Base-by-base conservation (phyloP, 805 yeast species). In the Lipomyces lipofer region DNA sequence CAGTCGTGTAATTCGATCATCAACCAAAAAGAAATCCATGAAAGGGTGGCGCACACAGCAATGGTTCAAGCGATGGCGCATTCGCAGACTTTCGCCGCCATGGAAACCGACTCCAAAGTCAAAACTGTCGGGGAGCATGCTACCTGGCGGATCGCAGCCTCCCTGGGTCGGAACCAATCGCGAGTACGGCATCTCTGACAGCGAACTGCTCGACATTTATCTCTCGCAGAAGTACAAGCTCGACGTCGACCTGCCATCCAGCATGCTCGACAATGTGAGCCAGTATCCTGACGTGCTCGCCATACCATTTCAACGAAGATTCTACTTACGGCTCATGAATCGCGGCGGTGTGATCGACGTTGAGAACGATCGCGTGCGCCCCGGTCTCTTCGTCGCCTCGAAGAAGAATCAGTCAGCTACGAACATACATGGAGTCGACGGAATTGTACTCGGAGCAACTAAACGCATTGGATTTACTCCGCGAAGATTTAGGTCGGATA, bases 181-280 rank as follows among this genome's bases (percentile, higher is more conserved):
- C 10, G 60, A 56, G 44, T 56, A 56, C 40, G 60, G 60, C 9
- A 56, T 56, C 19, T 38, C 51, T 12, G 58, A 56, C 30, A n/a
- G 42, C 10, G 60, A 56, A 30, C 24, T 56, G 45, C 51, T 56
- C n/a, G 55, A 56, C 22, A 35, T 42, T 5, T 33, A 39, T 22
- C 43, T 56, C 10, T 36, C 51, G n/a, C 49, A 40, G 47, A 25
- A 46, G 29, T 56, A 56, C 35, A 50, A 53, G 22, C 40, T 53
- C 17, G 42, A 43, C 24, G 39, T 56, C 13, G 17, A 22, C 4
- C 52, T 35, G 3, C 48, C 58, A 7, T 42, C 56, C 17, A 10
- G 21, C 15, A 32, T 35, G 10, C 13, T 53, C n/a, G 39, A 19
- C 24, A 33, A 12, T 5, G 28, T 13, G 8, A 27, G 38, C 10